These are phyloP conservation scores for Cunninghamia lanceolata DNA, from an alignment of 75 land plant species.

Conservation along the genomic window DNA sequence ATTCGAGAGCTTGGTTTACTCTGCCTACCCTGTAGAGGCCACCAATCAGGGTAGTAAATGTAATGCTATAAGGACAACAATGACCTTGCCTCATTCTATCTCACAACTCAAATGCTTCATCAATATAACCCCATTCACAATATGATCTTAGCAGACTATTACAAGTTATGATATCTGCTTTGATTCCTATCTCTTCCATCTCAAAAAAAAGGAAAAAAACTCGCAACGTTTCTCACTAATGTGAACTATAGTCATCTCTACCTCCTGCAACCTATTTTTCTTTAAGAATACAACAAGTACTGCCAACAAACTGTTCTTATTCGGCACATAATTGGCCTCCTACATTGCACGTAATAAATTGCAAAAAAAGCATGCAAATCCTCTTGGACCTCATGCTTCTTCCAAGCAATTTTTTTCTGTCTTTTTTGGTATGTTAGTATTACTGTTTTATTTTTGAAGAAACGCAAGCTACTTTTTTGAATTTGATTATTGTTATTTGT, in stretches of 20 bases:
- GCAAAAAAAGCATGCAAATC: too few relatives aligned
- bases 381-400: too few relatives aligned
- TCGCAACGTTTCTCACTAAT: not conserved
- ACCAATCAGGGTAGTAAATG: too few relatives aligned
- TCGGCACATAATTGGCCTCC: not conserved
- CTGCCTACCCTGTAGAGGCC: too few relatives aligned
- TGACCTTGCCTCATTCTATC: too few relatives aligned
- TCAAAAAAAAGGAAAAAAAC: slow-evolving; percentile 25
- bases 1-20: too few relatives aligned
- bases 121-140: not conserved
- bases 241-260: not conserved
- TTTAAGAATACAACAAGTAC: not conserved
- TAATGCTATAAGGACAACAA: too few relatives aligned
- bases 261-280: not conserved
- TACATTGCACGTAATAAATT: not conserved
- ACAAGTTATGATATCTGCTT: slow-evolving; percentile 36
- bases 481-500: too few relatives aligned
- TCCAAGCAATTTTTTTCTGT: too few relatives aligned
- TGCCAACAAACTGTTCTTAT: not conserved
- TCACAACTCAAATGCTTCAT: slow-evolving; percentile 8
- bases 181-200: slow-evolving; percentile 57
- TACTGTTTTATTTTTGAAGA: too few relatives aligned
- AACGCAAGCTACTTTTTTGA: too few relatives aligned
- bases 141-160: not conserved
- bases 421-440: too few relatives aligned